Evolutionary conservation across 1,284 basidiomycete species (phyloP).

Genomic region (Ustilago curta): DNA sequence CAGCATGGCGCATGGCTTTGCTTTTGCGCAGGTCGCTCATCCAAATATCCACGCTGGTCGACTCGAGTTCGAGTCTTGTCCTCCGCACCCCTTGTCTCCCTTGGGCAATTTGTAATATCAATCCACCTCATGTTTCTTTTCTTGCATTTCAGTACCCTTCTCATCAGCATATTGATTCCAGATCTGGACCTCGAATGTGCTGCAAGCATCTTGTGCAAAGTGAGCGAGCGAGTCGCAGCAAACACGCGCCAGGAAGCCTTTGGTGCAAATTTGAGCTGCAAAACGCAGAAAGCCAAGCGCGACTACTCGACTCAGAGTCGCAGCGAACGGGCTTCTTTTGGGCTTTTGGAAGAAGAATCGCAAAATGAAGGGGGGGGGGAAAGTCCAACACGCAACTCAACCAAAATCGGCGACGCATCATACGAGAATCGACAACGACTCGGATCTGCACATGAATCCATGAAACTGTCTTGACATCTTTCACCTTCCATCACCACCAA

Average conservation of each 20-base stretch:
- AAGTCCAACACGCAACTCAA: constrained; percentile 39
- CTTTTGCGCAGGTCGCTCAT: background rate
- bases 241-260: background rate
- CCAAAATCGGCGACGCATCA: constrained; percentile 15
- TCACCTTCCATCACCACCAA: constrained; percentile 4
- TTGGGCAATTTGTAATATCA: constrained; percentile 27
- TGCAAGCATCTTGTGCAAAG: background rate
- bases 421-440: constrained; percentile 35
- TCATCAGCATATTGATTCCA: constrained; percentile 7
- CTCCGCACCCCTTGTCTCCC: background rate
- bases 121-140: constrained; percentile 1
- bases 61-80: background rate
- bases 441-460: too few species aligned
- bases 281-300: background rate
- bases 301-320: background rate
- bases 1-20: background rate
- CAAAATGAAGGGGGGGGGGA: too few species aligned
- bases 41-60: background rate
- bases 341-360: constrained; percentile 16
- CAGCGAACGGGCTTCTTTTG: constrained; percentile 17
- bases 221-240: background rate
- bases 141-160: constrained; percentile 16
- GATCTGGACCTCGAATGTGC: background rate
- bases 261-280: background rate
- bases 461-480: too few species aligned